Evolutionary conservation across 352 stramenopile species (phyloP).

Genomic region (Phytophthora megakarya): DNA sequence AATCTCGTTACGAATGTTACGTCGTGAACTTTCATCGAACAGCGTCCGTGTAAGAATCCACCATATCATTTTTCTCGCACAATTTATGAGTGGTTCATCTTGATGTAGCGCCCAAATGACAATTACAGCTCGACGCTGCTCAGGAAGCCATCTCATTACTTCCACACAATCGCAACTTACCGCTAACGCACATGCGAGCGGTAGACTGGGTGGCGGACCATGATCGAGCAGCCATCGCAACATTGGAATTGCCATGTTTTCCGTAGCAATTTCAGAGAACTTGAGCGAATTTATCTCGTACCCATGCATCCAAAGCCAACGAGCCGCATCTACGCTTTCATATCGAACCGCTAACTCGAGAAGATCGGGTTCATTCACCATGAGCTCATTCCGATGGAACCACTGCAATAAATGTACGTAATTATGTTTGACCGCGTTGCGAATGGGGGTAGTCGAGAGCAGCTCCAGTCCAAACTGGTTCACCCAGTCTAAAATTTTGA

Average conservation of each 20-base stretch:
- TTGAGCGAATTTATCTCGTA: neutral
- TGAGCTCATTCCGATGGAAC: neutral
- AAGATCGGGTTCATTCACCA: neutral
- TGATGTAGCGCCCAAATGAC: neutral
- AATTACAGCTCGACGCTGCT: too few species aligned
- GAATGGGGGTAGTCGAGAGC: neutral
- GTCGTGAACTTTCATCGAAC: neutral
- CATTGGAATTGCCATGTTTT: too few species aligned
- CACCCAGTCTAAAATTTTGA: conserved; percentile 2
- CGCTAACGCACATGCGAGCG: too few species aligned
- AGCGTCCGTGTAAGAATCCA: neutral
- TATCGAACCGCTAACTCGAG: neutral
- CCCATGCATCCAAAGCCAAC: neutral
- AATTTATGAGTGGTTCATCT: too few species aligned
- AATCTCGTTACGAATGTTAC: neutral
- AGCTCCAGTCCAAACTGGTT: neutral
- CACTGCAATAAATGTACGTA: neutral
- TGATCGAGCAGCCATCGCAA: too few species aligned
- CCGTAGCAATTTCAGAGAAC: neutral
- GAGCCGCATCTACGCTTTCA: neutral
- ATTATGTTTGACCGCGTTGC: neutral
- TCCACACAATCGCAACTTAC: too few species aligned
- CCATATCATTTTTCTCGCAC: neutral
- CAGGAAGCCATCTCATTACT: too few species aligned
- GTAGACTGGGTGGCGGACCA: too few species aligned